A percentile compares a stretch with the other conserved stretches of the same genome.
These are phyloP conservation scores for Solanum commersonii DNA, from an alignment of 257 asterid species.

Conservation along the genomic window DNA sequence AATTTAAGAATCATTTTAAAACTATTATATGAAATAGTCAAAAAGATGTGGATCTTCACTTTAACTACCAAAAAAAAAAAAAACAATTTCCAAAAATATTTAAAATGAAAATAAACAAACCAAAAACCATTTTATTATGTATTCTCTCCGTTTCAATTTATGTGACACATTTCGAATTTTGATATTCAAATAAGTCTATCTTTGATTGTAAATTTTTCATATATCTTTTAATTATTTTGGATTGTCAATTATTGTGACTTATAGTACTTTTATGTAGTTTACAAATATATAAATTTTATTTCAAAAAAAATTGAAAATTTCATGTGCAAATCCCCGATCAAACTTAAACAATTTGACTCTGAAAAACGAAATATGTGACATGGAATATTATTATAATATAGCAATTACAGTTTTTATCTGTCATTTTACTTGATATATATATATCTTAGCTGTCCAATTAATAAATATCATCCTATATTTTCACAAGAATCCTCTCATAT, in stretches of 20 bases:
- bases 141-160: too few species aligned
- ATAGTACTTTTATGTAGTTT: too few species aligned
- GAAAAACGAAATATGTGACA: too few species aligned
- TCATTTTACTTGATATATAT: background rate
- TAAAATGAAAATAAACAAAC: too few species aligned
- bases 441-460: background rate
- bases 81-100: background rate
- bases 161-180: too few species aligned
- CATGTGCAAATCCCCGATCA: fast-evolving
- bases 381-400: background rate
- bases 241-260: too few species aligned
- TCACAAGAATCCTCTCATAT: background rate
- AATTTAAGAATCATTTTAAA: background rate
- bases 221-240: too few species aligned
- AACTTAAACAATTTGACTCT: fast-evolving
- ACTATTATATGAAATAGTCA: background rate
- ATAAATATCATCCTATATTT: background rate
- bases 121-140: too few species aligned
- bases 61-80: background rate
- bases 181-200: too few species aligned
- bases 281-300: too few species aligned
- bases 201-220: too few species aligned
- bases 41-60: background rate
- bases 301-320: too few species aligned
- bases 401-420: background rate